Evolutionary conservation across 495 filamentous ascomycete species (phyloP).

Genomic region (Penicillium maclennaniae): DNA sequence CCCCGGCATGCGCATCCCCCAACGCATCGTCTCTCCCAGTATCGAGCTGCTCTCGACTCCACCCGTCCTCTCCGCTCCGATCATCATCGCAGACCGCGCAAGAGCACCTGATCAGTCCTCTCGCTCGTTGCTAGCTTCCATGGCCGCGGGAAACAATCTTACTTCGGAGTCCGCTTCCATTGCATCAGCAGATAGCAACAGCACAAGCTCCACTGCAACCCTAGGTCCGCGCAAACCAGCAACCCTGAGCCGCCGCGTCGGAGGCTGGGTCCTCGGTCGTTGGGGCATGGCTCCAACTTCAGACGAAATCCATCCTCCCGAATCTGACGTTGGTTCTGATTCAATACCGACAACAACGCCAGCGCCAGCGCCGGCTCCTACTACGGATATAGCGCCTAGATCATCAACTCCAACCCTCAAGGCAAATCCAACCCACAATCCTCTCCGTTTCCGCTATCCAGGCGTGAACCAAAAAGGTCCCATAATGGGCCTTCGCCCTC

Average conservation of each 20-base stretch:
- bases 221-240: slow-evolving; percentile 24
- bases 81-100: slow-evolving; percentile 38
- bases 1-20: slow-evolving; percentile 29
- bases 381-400: not conserved
- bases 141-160: slow-evolving; percentile 27
- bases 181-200: slow-evolving; percentile 24
- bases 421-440: slow-evolving; percentile 1
- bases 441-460: slow-evolving; percentile 34
- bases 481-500: slow-evolving; percentile 38
- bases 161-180: slow-evolving; percentile 19
- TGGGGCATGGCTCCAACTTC: slow-evolving; percentile 47
- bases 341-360: not conserved
- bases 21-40: slow-evolving; percentile 34
- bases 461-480: slow-evolving; percentile 49
- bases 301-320: slow-evolving; percentile 13
- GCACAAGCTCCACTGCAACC: slow-evolving; percentile 22
- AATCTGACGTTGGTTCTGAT: slow-evolving; percentile 1
- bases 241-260: slow-evolving; percentile 43
- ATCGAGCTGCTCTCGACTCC: slow-evolving; percentile 35
- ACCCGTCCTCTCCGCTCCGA: slow-evolving; percentile 44
- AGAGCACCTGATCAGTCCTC: slow-evolving; percentile 27
- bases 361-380: not conserved
- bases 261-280: slow-evolving; percentile 54
- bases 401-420: not conserved
- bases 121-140: slow-evolving; percentile 36